Evolutionary conservation across 345 rosid genomes (phyloP).

Genomic region (Abelmoschus esculentus): DNA sequence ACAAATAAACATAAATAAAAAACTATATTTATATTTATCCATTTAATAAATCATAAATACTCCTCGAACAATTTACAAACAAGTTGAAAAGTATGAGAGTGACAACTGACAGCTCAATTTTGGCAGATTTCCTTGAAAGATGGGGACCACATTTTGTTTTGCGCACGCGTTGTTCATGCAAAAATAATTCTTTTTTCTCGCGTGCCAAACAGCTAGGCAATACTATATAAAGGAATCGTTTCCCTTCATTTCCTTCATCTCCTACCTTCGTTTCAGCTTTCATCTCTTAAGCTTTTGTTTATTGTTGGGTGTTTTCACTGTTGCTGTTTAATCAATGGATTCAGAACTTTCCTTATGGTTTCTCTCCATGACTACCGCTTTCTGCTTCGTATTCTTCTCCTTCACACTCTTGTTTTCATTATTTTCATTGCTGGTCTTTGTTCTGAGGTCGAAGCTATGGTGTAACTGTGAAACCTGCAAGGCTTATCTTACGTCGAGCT

Average conservation of each 20-base stretch:
- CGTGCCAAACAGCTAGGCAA: background rate
- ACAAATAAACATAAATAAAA: too few relatives aligned
- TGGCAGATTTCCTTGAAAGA: background rate
- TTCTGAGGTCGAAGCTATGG: constrained; percentile 25
- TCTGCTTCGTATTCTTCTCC: constrained; percentile 27
- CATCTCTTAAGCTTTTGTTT: background rate
- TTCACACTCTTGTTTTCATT: constrained; percentile 22
- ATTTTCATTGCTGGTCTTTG: constrained; percentile 26
- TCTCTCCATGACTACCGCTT: constrained; percentile 8
- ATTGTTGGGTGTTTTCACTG: background rate
- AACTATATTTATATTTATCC: background rate
- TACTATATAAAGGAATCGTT: background rate
- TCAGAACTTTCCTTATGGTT: constrained; percentile 10
- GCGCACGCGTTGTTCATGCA: constrained; percentile 22
- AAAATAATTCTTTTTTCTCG: background rate
- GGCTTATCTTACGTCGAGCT: constrained; percentile 21
- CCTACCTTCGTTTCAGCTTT: background rate
- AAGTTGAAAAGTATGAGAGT: background rate
- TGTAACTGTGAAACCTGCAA: constrained; percentile 36
- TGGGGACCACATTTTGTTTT: background rate
- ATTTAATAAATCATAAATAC: background rate
- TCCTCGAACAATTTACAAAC: too few relatives aligned
- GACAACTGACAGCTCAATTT: background rate
- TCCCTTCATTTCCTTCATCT: background rate
- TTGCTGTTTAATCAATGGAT: constrained; percentile 16